Evolutionary conservation across 179 eudicot genomes (phyloP), one percentile per base, ranked within the genome.

Genomic region (Spergularia azorica): DNA sequence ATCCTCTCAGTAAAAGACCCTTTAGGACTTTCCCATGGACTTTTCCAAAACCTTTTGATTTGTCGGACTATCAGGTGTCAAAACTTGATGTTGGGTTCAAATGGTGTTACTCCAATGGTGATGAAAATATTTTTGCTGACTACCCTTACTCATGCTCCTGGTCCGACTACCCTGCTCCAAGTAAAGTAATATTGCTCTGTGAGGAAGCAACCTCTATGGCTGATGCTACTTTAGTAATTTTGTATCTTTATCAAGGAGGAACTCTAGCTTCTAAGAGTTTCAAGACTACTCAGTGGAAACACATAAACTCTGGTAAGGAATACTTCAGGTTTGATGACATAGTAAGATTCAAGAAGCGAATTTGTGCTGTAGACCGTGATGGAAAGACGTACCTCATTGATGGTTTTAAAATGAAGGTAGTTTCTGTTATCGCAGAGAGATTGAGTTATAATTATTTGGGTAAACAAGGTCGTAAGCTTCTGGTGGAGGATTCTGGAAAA

Each of bases 331-430:
- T 74, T 63, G 77, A 74, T 52, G 77, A 74, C 32, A 63, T 74
- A 39, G 68, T 76, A 6, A 51, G 61, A 1, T 50, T 18, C 46
- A 69, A 38, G 67, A 74, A 74, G 21, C 6, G 17, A 4, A 26
- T 67, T 15, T 69, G 58, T 55, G 74, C 58, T 32, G 50, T 76
- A 15, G 68, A 63, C 16, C 58, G 21, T 20, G 52, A 74, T 32
- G 77, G 77, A 32, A 74, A 39, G 64, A 61, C 77, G 4, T 74
- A 74, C 70, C 69, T 63, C 56, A 74, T 63, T 17, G 62, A 48
- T 43, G 68, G 68, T 59, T 9, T 10, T 58, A 18, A 32, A 3
- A 21, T 58, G 52, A 72, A 54, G 52, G 63, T 72, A 9, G 16
- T 72, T 59, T 32, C 41, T 39, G 14, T 26, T 13, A 70, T 70